Percentiles rank a stretch among this genome's conserved stretches.
These are phyloP conservation scores for Backusella westeae DNA, from an alignment of 192 early-diverging fungal genomes.

Conservation along the genomic window DNA sequence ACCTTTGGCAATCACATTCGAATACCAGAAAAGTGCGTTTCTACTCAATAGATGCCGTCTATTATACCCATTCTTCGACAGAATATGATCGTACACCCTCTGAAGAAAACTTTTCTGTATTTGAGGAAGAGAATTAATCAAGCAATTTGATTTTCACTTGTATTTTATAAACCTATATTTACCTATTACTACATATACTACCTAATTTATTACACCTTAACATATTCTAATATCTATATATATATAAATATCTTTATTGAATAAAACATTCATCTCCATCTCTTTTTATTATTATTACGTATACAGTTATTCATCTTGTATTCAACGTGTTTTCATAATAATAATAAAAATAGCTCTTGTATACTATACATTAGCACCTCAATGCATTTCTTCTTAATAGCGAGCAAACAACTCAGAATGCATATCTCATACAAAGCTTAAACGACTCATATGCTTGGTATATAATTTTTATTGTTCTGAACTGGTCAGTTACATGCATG, in stretches of 20 bases:
- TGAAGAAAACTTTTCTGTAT: not conserved
- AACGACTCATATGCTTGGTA: not conserved
- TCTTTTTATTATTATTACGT: not conserved
- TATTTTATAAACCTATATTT: not conserved
- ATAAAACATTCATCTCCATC: not conserved
- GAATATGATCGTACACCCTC: conserved; percentile 21
- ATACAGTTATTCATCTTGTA: not conserved
- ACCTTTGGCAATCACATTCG: conserved; percentile 1
- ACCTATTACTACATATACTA: not conserved
- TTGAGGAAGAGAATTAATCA: not conserved
- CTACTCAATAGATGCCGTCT: conserved; percentile 17
- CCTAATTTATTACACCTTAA: not conserved
- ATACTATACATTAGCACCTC: not conserved
- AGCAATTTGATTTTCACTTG: not conserved
- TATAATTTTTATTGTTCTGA: not conserved
- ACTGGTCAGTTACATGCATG: not conserved
- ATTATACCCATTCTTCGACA: conserved; percentile 15
- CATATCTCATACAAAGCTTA: not conserved
- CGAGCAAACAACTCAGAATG: not conserved
- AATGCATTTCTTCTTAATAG: not conserved
- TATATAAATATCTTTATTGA: not conserved
- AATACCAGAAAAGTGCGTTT: conserved; percentile 11
- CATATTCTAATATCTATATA: not conserved
- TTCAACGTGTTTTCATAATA: not conserved
- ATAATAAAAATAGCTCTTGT: not conserved